Conservation (phyloP, 2,329 filamentous ascomycete species). For the Proliferodiscus dingleyae region DNA sequence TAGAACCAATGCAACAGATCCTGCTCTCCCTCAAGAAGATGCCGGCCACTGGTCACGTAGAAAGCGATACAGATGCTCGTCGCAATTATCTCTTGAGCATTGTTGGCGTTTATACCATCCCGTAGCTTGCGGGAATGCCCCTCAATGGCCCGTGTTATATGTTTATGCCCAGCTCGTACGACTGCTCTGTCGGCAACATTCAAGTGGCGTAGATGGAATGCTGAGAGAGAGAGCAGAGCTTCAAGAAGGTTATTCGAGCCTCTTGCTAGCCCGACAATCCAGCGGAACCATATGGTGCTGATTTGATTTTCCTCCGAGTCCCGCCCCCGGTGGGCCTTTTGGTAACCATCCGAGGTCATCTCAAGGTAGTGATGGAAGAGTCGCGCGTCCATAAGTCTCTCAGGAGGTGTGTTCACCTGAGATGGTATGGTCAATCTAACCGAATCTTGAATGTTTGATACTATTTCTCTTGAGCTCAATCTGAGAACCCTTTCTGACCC, state of each 20-base stretch:
- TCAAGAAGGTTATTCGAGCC: constrained; percentile 53
- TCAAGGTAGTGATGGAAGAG: constrained; percentile 60
- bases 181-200: constrained; percentile 50
- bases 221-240: constrained; percentile 56
- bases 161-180: constrained; percentile 54
- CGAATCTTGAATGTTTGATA: constrained; percentile 12
- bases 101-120: constrained; percentile 50
- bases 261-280: constrained; percentile 55
- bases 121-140: constrained; percentile 52
- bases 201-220: constrained; percentile 53
- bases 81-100: constrained; percentile 56
- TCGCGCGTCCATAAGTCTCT: constrained; percentile 45
- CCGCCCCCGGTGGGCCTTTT: constrained; percentile 27
- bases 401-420: constrained; percentile 12
- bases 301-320: constrained; percentile 11
- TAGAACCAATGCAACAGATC: constrained; percentile 57
- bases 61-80: constrained; percentile 59
- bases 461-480: too few relatives aligned
- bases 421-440: neutral
- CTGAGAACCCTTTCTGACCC: neutral
- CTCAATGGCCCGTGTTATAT: constrained; percentile 55
- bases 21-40: constrained; percentile 40
- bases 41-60: constrained; percentile 33
- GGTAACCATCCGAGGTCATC: constrained; percentile 39
- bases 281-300: constrained; percentile 48